Evolutionary conservation across 495 filamentous ascomycete species (phyloP).

Genomic region (Tuber umbilicatum): DNA sequence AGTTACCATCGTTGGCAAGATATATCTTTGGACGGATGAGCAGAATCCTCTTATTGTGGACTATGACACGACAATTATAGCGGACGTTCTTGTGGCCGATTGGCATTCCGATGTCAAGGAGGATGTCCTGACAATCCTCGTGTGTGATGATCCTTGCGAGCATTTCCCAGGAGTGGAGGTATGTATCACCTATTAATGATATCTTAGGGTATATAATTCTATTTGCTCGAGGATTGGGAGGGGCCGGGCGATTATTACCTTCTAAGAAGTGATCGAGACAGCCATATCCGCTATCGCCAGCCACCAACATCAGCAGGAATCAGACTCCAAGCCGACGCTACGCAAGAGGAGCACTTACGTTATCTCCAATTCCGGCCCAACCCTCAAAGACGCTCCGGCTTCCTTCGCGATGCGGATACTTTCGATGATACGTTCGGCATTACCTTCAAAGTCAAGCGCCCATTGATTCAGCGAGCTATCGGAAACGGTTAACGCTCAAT

Average conservation of each 20-base stretch:
- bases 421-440: slow-evolving; percentile 66
- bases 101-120: slow-evolving; percentile 67
- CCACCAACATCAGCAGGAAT: slow-evolving; percentile 28
- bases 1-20: slow-evolving; percentile 74
- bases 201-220: slow-evolving; percentile 12
- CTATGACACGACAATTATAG: slow-evolving; percentile 70
- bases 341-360: slow-evolving; percentile 39
- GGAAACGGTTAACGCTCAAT: slow-evolving; percentile 1
- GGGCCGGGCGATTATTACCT: slow-evolving; percentile 20
- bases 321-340: background rate
- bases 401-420: slow-evolving; percentile 65
- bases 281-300: slow-evolving; percentile 57
- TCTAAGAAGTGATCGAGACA: slow-evolving; percentile 68
- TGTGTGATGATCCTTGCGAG: slow-evolving; percentile 59
- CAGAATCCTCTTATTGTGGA: slow-evolving; percentile 60
- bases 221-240: background rate
- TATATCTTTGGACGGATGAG: slow-evolving; percentile 78
- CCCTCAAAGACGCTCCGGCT: slow-evolving; percentile 61
- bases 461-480: slow-evolving; percentile 53
- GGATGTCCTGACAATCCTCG: slow-evolving; percentile 62
- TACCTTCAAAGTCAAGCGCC: slow-evolving; percentile 75
- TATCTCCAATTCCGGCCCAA: slow-evolving; percentile 70
- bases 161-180: slow-evolving; percentile 68
- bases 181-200: slow-evolving; percentile 44
- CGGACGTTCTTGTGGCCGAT: slow-evolving; percentile 59